A percentile compares a stretch with the other conserved stretches of the same genome.
Evolutionary conservation across 2,329 filamentous ascomycete genomes (phyloP).

Genomic region (Gremmenia infestans): DNA sequence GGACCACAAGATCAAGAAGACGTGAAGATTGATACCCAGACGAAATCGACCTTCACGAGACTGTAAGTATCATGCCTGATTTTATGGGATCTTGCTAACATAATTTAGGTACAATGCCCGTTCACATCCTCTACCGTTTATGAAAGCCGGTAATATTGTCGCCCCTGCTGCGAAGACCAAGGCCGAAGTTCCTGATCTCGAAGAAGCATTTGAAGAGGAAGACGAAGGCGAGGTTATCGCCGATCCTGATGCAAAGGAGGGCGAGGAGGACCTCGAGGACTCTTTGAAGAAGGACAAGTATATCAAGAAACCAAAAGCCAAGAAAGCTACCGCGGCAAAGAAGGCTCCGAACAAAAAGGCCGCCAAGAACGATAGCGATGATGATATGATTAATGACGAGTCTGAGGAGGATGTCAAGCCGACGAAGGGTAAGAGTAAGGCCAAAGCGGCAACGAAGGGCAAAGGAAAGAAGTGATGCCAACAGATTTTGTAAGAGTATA

Average conservation of each 20-base stretch:
- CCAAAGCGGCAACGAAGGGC: slow-evolving; percentile 19
- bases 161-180: slow-evolving; percentile 57
- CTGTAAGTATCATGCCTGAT: slow-evolving; percentile 52
- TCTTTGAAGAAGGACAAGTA: slow-evolving; percentile 94
- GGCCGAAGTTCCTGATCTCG: slow-evolving; percentile 73
- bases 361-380: slow-evolving; percentile 16
- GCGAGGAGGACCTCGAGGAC: slow-evolving; percentile 69
- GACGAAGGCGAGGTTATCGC: slow-evolving; percentile 65
- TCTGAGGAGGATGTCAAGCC: slow-evolving; percentile 21
- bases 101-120: slow-evolving; percentile 70
- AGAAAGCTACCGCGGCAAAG: slow-evolving; percentile 46
- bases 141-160: slow-evolving; percentile 78
- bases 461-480: slow-evolving; percentile 25
- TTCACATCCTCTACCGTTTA: slow-evolving; percentile 88
- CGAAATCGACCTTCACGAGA: slow-evolving; percentile 86
- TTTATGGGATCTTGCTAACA: neutral
- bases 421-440: slow-evolving; percentile 24
- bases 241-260: slow-evolving; percentile 48
- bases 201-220: slow-evolving; percentile 92
- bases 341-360: slow-evolving; percentile 41
- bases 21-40: slow-evolving; percentile 75
- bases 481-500: neutral
- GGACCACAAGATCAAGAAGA: slow-evolving; percentile 73
- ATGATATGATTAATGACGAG: slow-evolving; percentile 23
- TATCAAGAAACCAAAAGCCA: slow-evolving; percentile 84